Evolutionary conservation across 2,329 filamentous ascomycete species (phyloP), one percentile per base, ranked within the genome.

Genomic region (Claviceps citrina): DNA sequence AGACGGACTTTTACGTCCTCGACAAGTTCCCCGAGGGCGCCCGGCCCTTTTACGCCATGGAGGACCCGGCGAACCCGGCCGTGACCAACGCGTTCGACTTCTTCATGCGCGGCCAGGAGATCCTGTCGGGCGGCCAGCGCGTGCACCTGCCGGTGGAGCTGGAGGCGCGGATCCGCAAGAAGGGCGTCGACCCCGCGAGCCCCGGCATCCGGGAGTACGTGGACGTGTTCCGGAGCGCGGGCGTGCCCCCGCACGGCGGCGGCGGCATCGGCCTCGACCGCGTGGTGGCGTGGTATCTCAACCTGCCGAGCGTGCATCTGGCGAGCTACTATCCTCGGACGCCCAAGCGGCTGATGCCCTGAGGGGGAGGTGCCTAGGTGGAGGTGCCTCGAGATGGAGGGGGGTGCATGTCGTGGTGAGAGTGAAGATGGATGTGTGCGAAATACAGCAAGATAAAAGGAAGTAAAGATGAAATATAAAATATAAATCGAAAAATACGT

Each of bases 1-100:
- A 81, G 57, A 91, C 86, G 44, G 91, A 98, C 65, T 96, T 96
- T 66, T 96, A 94, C 66, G 80, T 93, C 18, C 73, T 98, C 46
- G 89, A 96, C 68, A 91, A 96, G 64, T 98, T 94, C 70, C 91
- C 91, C 33, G 78, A 91, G 18, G 36, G 26, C 10, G 40, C 43
- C 10, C 27, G 43, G n/a, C 43, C 43, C 7, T 44, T 93, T 62
- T 95, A 95, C 62, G 85, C 87, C 47, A 86, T 41, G 67, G 68
- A 27, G 71, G 34, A 36, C 24, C 24, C 34, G 3, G 24, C 27
- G 15, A 36, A 36, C 25, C 25, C 34, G 15, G 19, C 18, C 10
- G 16, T 84, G 47, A 84, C 73, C 9, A 78, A 78, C 48, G 72
- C 73, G 10, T 78, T 70, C 51, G 86, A 94, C 61, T 85, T 93